Percentiles rank a stretch among this genome's conserved stretches.
phyloP scores from a whole-genome alignment of 2,329 filamentous ascomycete species.

The Colletotrichum sp. region DNA sequence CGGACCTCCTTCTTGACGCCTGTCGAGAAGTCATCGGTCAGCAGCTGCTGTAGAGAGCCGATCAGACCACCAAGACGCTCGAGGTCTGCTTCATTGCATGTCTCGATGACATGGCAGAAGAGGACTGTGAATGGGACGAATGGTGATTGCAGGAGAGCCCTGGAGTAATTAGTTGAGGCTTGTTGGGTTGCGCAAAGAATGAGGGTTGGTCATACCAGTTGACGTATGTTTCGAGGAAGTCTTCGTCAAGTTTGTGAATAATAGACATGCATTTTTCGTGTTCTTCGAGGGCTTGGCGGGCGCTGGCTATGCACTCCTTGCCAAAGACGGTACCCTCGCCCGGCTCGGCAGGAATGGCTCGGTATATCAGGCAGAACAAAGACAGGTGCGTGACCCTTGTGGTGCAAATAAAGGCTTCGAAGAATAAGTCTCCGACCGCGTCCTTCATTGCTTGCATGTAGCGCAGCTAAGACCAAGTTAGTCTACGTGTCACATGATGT shows the following conservation, averaged over 20 bases:
- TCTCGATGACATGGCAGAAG: conserved; percentile 35
- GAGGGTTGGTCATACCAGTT: conserved; percentile 1
- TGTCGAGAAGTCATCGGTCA: neutral
- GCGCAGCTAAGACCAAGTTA: neutral
- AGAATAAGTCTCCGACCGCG: conserved; percentile 3
- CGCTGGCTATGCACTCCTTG: conserved; percentile 26
- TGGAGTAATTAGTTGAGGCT: neutral
- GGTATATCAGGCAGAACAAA: conserved; percentile 30
- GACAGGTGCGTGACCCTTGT: conserved; percentile 25
- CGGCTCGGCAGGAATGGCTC: conserved; percentile 24
- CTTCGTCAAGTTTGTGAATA: neutral
- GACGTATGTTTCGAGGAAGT: conserved; percentile 14
- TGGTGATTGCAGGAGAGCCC: conserved; percentile 24
- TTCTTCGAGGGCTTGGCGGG: conserved; percentile 24
- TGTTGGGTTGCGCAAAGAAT: neutral
- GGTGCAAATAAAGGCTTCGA: conserved; percentile 21
- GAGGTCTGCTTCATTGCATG: conserved; percentile 47
- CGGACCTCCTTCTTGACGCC: conserved; percentile 21
- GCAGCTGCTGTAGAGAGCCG: conserved; percentile 12
- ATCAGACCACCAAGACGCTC: conserved; percentile 23
- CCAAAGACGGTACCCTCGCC: conserved; percentile 23
- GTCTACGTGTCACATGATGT: neutral
- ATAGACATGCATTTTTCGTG: conserved; percentile 22
- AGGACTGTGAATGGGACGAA: conserved; percentile 31
- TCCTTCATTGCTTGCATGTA: neutral